Evolutionary conservation across 345 rosid species (phyloP).

Genomic region (Citrus inodora): DNA sequence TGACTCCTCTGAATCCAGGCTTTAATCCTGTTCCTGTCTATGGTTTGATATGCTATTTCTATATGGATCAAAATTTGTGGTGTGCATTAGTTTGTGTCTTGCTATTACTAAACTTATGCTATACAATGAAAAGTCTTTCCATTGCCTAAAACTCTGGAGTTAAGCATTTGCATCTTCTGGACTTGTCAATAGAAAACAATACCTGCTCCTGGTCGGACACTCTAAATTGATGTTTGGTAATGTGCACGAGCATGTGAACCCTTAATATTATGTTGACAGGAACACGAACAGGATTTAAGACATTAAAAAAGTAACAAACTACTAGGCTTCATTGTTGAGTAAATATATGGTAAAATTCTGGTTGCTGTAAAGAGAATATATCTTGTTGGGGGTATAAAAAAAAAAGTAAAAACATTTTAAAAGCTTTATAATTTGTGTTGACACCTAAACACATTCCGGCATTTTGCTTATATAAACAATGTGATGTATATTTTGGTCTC

Average conservation of each 20-base stretch:
- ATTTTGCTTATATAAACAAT: not conserved
- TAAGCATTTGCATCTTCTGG: not conserved
- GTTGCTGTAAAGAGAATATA: not conserved
- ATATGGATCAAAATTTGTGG: not conserved
- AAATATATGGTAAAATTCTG: not conserved
- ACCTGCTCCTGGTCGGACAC: not conserved
- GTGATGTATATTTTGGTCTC: not conserved
- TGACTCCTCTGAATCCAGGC: not conserved
- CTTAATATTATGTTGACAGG: not conserved
- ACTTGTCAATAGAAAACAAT: not conserved
- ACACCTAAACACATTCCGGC: not conserved
- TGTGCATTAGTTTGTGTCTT: slow-evolving; percentile 2
- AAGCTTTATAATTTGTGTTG: not conserved
- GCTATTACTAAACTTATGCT: not conserved
- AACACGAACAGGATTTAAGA: too few relatives aligned
- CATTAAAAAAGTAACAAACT: too few relatives aligned
- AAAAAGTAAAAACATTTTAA: not conserved
- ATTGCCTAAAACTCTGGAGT: not conserved
- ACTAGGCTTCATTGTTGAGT: not conserved
- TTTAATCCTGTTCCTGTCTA: not conserved
- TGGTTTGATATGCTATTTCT: not conserved
- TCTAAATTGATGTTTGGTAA: not conserved
- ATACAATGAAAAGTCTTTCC: not conserved
- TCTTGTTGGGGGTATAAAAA: not conserved
- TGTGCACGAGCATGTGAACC: not conserved